Percentiles rank a stretch among this genome's conserved stretches.
Conservation (phyloP, 257 asterid genomes). For the Solanum virginianum region DNA sequence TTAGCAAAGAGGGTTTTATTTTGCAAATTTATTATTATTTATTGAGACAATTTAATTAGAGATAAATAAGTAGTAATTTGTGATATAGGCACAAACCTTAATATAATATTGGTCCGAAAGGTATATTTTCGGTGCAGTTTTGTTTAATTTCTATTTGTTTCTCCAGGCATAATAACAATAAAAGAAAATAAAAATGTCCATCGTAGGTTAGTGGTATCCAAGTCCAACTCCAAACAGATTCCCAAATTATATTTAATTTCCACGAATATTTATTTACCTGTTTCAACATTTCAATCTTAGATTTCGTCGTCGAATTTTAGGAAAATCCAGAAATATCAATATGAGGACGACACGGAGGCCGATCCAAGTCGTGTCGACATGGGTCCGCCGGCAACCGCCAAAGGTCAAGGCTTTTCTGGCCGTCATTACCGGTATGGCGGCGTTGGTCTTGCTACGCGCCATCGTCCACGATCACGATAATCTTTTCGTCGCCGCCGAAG, state of each 20-base stretch:
- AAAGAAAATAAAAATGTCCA: background rate
- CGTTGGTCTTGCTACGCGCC: constrained; percentile 53
- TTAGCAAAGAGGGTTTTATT: background rate
- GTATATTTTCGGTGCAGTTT: no score
- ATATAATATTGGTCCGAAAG: no score
- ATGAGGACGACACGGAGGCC: constrained; percentile 53
- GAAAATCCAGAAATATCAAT: background rate
- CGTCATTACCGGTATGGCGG: constrained; percentile 53
- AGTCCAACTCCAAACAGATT: background rate
- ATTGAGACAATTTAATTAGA: background rate
- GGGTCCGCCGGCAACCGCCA: constrained; percentile 82
- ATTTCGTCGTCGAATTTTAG: background rate
- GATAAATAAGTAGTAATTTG: no score
- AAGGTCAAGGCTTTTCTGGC: constrained; percentile 76
- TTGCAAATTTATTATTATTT: background rate
- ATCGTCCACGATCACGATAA: constrained; percentile 73
- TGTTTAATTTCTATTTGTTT: background rate
- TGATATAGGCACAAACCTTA: no score
- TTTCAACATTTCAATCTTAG: background rate
- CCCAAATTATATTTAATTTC: background rate
- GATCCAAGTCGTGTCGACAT: constrained; percentile 49
- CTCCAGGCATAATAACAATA: background rate
- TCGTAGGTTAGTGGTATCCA: background rate
- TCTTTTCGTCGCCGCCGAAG: constrained; percentile 69
- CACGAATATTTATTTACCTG: background rate